A percentile compares a stretch with the other conserved stretches of the same genome.
These are phyloP conservation scores for Ceratobasidium papillatum DNA, from an alignment of 1,284 basidiomycete species.

Conservation along the genomic window DNA sequence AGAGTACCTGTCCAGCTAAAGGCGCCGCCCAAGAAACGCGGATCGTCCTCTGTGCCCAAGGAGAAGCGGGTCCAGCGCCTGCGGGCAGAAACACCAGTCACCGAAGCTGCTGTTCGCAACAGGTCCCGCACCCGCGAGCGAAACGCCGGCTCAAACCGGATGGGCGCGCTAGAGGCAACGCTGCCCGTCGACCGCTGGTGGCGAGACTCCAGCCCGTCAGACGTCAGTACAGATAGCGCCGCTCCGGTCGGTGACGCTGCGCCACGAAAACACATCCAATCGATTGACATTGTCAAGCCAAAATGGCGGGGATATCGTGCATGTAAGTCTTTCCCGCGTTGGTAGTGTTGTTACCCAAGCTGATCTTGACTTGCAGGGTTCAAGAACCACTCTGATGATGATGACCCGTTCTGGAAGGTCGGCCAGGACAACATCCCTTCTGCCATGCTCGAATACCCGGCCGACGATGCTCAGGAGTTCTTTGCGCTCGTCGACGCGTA, in stretches of 20 bases:
- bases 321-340: slow-evolving; percentile 14
- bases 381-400: slow-evolving; percentile 42
- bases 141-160: slow-evolving; percentile 20
- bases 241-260: background rate
- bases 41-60: slow-evolving; percentile 13
- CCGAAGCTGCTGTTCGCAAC: slow-evolving; percentile 27
- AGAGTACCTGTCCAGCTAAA: background rate
- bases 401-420: slow-evolving; percentile 44
- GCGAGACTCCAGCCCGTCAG: slow-evolving; percentile 12
- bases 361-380: slow-evolving; percentile 40
- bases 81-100: slow-evolving; percentile 26
- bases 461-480: slow-evolving; percentile 40
- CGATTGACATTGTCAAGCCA: slow-evolving; percentile 31
- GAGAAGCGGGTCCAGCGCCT: slow-evolving; percentile 34
- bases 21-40: slow-evolving; percentile 15
- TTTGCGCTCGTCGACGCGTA: slow-evolving; percentile 32
- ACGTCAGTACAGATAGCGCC: background rate
- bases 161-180: slow-evolving; percentile 36
- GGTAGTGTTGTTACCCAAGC: background rate
- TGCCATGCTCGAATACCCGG: slow-evolving; percentile 44
- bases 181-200: slow-evolving; percentile 32
- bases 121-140: slow-evolving; percentile 35
- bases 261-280: slow-evolving; percentile 17
- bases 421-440: slow-evolving; percentile 39
- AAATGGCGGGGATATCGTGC: slow-evolving; percentile 38